Percentiles rank a stretch among this genome's conserved stretches.
Evolutionary conservation across 345 rosid genomes (phyloP).

Genomic region (Mangifera indica): DNA sequence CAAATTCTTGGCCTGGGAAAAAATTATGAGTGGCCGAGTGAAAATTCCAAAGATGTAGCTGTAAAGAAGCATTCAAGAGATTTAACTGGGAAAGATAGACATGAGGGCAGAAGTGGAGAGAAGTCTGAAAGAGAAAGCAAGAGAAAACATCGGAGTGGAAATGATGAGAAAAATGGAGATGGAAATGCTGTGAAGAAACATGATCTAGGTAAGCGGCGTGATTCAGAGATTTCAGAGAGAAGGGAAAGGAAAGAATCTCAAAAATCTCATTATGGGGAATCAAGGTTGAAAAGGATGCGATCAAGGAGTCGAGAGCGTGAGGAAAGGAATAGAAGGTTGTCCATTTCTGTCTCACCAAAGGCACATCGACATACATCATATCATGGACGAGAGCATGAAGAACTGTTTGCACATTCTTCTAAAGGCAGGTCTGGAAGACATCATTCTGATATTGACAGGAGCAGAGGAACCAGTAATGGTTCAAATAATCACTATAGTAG

Average conservation of each 20-base stretch:
- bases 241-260: constrained; percentile 51
- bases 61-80: constrained; percentile 50
- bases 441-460: constrained; percentile 43
- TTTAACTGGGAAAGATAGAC: constrained; percentile 38
- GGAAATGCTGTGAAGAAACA: constrained; percentile 39
- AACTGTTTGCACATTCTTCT: constrained; percentile 32
- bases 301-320: constrained; percentile 68
- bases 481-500: constrained; percentile 49
- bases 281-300: constrained; percentile 55
- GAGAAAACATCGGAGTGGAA: constrained; percentile 49
- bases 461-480: constrained; percentile 41
- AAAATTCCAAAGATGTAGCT: constrained; percentile 37
- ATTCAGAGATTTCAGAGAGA: constrained; percentile 45
- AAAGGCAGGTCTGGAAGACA: constrained; percentile 54
- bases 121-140: constrained; percentile 47
- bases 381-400: constrained; percentile 47
- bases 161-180: constrained; percentile 40
- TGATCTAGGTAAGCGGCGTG: constrained; percentile 46
- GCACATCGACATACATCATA: constrained; percentile 41
- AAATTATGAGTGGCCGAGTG: constrained; percentile 30
- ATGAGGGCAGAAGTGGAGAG: constrained; percentile 33
- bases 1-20: constrained; percentile 35
- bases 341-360: constrained; percentile 54
- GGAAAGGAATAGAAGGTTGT: constrained; percentile 50
- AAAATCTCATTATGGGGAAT: constrained; percentile 47